Evolutionary conservation across 2,329 filamentous ascomycete species (phyloP).

Genomic region (Ophidiomyces ophidiicola): DNA sequence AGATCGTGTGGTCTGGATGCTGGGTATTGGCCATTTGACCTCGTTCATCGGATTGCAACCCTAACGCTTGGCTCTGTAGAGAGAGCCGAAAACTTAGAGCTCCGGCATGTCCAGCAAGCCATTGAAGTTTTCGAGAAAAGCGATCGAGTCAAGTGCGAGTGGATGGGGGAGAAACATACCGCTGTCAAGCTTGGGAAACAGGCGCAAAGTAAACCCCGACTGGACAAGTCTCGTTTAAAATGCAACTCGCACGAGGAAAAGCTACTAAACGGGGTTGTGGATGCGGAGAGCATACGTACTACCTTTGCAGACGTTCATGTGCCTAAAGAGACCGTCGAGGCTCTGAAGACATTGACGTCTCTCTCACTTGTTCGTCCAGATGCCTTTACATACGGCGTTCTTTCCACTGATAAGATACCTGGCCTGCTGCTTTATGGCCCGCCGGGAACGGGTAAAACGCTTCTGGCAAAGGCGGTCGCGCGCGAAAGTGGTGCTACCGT

Average conservation of each 20-base stretch:
- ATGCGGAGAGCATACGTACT: constrained; percentile 68
- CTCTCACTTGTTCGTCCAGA: constrained; percentile 78
- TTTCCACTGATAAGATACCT: constrained; percentile 80
- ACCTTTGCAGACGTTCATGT: constrained; percentile 83
- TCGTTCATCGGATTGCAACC: constrained; percentile 48
- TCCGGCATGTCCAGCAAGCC: constrained; percentile 28
- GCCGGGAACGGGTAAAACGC: constrained; percentile 54
- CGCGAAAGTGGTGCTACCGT: constrained; percentile 55
- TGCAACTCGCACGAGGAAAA: constrained; percentile 71
- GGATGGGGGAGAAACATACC: constrained; percentile 24
- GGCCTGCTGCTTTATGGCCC: constrained; percentile 81
- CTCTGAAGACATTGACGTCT: constrained; percentile 77
- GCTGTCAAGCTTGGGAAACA: constrained; percentile 23
- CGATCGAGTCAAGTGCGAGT: constrained; percentile 28
- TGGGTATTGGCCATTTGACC: constrained; percentile 47
- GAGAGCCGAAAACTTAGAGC: constrained; percentile 30
- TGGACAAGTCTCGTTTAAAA: constrained; percentile 43
- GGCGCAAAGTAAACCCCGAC: constrained; percentile 29
- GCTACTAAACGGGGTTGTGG: constrained; percentile 67
- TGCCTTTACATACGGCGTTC: constrained; percentile 89
- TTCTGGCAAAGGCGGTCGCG: constrained; percentile 52
- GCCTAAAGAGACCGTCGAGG: constrained; percentile 67
- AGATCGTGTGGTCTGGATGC: constrained; percentile 35
- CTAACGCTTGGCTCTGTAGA: constrained; percentile 41
- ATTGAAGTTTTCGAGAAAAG: constrained; percentile 33